Base-by-base conservation (phyloP, 2,329 filamentous ascomycete genomes). In the Calonectria hongkongensis region DNA sequence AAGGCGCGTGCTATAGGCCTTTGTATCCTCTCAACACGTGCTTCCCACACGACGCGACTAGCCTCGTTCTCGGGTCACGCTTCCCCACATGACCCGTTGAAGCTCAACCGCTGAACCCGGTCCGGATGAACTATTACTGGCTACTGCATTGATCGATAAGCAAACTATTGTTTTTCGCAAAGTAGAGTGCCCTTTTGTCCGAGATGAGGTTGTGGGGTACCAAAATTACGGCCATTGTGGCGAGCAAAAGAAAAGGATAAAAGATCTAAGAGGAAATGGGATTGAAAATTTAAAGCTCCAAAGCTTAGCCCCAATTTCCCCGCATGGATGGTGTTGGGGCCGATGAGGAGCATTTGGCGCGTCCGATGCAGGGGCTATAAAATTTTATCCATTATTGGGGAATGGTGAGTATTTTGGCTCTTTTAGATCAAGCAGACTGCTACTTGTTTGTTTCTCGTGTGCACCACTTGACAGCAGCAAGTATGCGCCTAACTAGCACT, bases 281-380 rank as follows among this genome's bases (percentile, higher is more conserved):
- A 36, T 9, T 9, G 15, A 28, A 28, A 43, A 13, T 28, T 28
- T 13, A 2, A 8, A 10, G 25, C 36, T 30, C 56, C 56, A 62
- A 62, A 28, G n/a, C 4, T 62, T 62, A 28, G 56, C 56, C 56
- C 39, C 56, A 43, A 62, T 39, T 62, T 62, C 56, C 56, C 56
- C 56, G 56, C 56, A 43, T 41, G 36, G 36, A 25, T n/a, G 21
- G 13, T 50, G 36, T 62, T 62, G 36, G 56, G 39, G 56, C 9
- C 28, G 18, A n/a, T 18, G 36, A 43, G 56, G 25, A 62, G 56
- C 56, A 43, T 13, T 28, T 30, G 12, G 41, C 21, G 18, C 21
- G 36, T 27, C 27, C 36, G 6, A 25, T 43, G 56, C 6, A 21
- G 36, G 56, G 25, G 36, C 56, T 25, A 60, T 12, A 39, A 18